Percentiles rank a stretch among this genome's conserved stretches.
phyloP scores from a whole-genome alignment of 805 yeast genomes.

The Helenozyma baotianmanensis region DNA sequence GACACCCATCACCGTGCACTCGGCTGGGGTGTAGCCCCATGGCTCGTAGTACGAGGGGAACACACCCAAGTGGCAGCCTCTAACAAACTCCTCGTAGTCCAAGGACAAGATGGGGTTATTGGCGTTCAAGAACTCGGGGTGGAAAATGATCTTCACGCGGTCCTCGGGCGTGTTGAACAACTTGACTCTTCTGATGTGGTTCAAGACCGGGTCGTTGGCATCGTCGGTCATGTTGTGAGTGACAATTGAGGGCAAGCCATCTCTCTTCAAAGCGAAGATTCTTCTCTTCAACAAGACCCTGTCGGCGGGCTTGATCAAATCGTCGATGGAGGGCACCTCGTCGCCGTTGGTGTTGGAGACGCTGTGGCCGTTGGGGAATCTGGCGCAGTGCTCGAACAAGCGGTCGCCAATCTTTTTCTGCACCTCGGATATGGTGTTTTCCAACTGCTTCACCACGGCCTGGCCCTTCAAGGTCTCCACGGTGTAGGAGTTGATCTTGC shows the following conservation, averaged over 20 bases:
- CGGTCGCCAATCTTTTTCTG: constrained; percentile 83
- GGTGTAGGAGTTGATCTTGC: constrained; percentile 87
- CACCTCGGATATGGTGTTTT: constrained; percentile 82
- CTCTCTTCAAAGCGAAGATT: constrained; percentile 87
- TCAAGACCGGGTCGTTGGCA: constrained; percentile 82
- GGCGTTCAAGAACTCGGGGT: constrained; percentile 93
- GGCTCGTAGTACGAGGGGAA: constrained; percentile 99
- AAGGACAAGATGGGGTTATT: constrained; percentile 89
- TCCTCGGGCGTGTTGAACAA: constrained; percentile 86
- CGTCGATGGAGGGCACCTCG: constrained; percentile 76
- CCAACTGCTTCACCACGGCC: constrained; percentile 90
- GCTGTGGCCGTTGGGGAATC: constrained; percentile 45
- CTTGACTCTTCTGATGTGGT: constrained; percentile 87
- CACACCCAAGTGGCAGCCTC: constrained; percentile 97
- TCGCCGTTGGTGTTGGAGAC: constrained; percentile 42
- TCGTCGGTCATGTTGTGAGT: constrained; percentile 97
- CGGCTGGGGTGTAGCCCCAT: constrained; percentile 99
- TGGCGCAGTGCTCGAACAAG: constrained; percentile 84
- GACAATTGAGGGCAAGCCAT: constrained; percentile 87
- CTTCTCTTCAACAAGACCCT: constrained; percentile 85
- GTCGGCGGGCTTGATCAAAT: constrained; percentile 80
- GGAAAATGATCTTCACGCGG: constrained; percentile 92
- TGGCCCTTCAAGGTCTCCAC: constrained; percentile 95
- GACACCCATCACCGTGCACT: constrained; percentile 98
- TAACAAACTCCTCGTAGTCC: constrained; percentile 95